Percentiles rank a stretch among this genome's conserved stretches.
Evolutionary conservation across 352 stramenopile species (phyloP).

Genomic region (Globisporangium alternatum): DNA sequence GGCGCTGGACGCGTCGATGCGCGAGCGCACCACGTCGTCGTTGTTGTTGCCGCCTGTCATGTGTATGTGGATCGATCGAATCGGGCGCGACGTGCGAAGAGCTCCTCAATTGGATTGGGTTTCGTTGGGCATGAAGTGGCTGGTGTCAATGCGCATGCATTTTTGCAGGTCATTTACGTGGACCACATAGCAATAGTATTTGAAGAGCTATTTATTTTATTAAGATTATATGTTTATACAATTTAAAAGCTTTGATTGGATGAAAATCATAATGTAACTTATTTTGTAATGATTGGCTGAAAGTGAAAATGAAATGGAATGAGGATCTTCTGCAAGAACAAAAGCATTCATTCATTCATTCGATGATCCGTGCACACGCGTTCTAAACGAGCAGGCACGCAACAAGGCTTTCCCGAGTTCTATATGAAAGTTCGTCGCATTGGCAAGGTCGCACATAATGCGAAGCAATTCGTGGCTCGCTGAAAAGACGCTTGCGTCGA

Average conservation of each 20-base stretch:
- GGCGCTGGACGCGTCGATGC: slow-evolving; percentile 65
- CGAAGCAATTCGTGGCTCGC: not conserved
- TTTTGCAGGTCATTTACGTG: not conserved
- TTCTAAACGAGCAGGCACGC: no score
- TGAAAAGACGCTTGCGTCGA: not conserved
- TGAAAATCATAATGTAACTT: not conserved
- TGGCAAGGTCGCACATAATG: no score
- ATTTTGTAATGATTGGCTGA: not conserved
- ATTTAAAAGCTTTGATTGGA: not conserved
- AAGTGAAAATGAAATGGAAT: not conserved
- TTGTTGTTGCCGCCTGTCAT: slow-evolving; percentile 40
- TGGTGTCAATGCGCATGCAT: slow-evolving; percentile 10
- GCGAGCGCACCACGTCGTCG: slow-evolving; percentile 53
- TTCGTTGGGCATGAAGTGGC: slow-evolving; percentile 3
- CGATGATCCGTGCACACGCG: no score
- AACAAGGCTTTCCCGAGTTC: no score
- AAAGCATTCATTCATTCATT: no score
- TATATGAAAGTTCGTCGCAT: no score
- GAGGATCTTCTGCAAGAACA: no score
- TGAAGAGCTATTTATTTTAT: not conserved
- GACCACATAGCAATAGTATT: not conserved
- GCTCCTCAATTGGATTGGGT: not conserved
- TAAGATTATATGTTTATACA: not conserved
- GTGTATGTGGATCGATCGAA: slow-evolving; percentile 8
- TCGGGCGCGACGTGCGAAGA: not conserved